Evolutionary conservation across 306 rosid genomes (phyloP), one percentile per base, ranked within the genome.

Genomic region (Cyclanthera cordifolia): DNA sequence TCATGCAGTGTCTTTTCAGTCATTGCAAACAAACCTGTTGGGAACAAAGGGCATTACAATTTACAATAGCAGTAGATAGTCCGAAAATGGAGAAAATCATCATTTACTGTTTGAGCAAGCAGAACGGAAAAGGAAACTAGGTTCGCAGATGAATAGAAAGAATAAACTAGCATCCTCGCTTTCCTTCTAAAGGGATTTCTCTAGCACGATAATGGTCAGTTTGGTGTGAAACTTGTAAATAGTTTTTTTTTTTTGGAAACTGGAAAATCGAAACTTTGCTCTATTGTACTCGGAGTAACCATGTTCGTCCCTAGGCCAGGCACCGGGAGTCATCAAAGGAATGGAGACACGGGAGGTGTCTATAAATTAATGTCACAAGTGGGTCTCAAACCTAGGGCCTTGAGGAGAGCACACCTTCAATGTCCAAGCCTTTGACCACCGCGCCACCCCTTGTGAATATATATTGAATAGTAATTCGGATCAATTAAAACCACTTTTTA

Each of bases 21-120:
- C 86, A 93, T 80, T 57, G 94, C 89, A 83, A 89, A 85, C 76
- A 93, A 86, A 84, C 98, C 98, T 93, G 79, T 25, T 53, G 72
- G 49, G 71, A 73, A 51, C 50, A 65, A 48, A 69, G 41, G 28
- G 10, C 46, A 19, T 20, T 20, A 49, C 7, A 51, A 46, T 28
- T 32, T 6, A 27, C 19, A 69, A 25, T 50, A 32, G 57, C 12
- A 19, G 1, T 10, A 43, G 43, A 14, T 19, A 59, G 43, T 64
- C 52, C 20, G 27, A 43, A 43, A 65, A 63, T 32, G 49, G 46
- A 60, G 12, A 13, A 63, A 60, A 37, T 39, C 45, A 1, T 30
- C 13, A 11, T 17, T 63, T 12, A 63, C 10, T 37, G 47, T 10
- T 63, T 8, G 19, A 17, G 6, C 19, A 37, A 37, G 52, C 27